Evolutionary conservation across 2,329 filamentous ascomycete genomes (phyloP).

Genomic region (Colletotrichum simmondsii): DNA sequence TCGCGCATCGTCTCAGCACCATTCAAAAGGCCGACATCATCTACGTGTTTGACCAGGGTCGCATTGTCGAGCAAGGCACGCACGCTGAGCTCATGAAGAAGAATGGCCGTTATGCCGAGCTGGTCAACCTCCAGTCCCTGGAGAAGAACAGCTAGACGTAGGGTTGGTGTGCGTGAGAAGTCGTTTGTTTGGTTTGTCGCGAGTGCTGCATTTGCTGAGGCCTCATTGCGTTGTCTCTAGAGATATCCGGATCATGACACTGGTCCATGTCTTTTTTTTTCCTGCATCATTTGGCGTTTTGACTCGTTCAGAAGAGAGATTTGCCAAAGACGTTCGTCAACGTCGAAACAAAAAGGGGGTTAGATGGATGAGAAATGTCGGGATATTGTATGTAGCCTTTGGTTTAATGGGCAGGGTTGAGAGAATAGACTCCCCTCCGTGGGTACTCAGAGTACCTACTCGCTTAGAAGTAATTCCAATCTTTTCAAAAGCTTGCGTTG

Average conservation of each 20-base stretch:
- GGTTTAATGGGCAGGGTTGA: conserved; percentile 26
- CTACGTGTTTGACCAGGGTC: conserved; percentile 94
- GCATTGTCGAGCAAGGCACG: conserved; percentile 85
- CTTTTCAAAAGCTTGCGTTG: neutral
- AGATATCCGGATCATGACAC: conserved; percentile 30
- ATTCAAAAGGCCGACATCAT: conserved; percentile 96
- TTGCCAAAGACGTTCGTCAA: neutral
- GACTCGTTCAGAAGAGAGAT: neutral
- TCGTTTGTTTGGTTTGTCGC: conserved; percentile 10
- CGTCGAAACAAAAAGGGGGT: neutral
- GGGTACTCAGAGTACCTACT: neutral
- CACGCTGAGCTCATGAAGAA: conserved; percentile 78
- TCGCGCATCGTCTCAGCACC: conserved; percentile 90
- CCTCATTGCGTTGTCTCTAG: neutral
- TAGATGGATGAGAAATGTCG: conserved; percentile 1
- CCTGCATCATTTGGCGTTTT: conserved; percentile 32
- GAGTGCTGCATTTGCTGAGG: conserved; percentile 13
- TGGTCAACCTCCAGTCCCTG: conserved; percentile 84
- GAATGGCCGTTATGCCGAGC: conserved; percentile 79
- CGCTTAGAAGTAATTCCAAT: conserved; percentile 18
- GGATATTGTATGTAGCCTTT: conserved; percentile 10
- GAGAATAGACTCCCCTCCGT: conserved; percentile 11
- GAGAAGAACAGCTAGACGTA: conserved; percentile 61
- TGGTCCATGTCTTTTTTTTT: conserved; percentile 27
- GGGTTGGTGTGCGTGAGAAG: neutral